Evolutionary conservation across 2,329 filamentous ascomycete genomes (phyloP).

Genomic region (Chaetomiaceae sp.): DNA sequence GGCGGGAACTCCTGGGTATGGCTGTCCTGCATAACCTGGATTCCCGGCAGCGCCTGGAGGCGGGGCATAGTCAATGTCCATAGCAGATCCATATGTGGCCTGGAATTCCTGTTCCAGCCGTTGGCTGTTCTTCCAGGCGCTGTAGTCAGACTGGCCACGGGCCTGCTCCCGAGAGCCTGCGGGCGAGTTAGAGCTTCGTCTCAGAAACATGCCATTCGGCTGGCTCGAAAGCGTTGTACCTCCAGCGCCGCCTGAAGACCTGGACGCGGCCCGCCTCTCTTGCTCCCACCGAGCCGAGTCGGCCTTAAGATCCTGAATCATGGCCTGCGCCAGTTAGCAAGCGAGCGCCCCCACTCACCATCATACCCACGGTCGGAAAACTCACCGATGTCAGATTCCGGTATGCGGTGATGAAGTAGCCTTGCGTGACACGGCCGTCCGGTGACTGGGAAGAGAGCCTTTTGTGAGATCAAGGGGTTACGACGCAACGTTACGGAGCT

Average conservation of each 20-base stretch:
- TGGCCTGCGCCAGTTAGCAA: slow-evolving; percentile 42
- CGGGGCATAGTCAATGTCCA: slow-evolving; percentile 23
- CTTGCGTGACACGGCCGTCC: slow-evolving; percentile 55
- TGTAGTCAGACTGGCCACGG: slow-evolving; percentile 33
- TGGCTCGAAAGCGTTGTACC: slow-evolving; percentile 52
- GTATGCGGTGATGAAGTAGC: slow-evolving; percentile 74
- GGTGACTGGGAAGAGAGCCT: slow-evolving; percentile 34
- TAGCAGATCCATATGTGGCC: slow-evolving; percentile 17
- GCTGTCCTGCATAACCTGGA: slow-evolving; percentile 14
- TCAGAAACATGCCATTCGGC: slow-evolving; percentile 41
- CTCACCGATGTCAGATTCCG: slow-evolving; percentile 71
- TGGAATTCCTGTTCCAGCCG: slow-evolving; percentile 18
- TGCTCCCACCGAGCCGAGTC: slow-evolving; percentile 57
- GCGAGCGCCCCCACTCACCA: too few relatives aligned
- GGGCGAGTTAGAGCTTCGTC: slow-evolving; percentile 55
- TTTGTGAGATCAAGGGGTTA: slow-evolving; percentile 6
- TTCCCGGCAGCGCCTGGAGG: slow-evolving; percentile 14
- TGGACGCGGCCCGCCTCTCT: slow-evolving; percentile 51
- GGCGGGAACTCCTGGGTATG: slow-evolving; percentile 20
- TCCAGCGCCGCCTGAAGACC: slow-evolving; percentile 40
- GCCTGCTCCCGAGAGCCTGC: slow-evolving; percentile 33
- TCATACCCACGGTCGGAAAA: too few relatives aligned
- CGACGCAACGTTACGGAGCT: too few relatives aligned
- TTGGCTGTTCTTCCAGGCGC: slow-evolving; percentile 23
- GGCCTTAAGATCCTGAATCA: slow-evolving; percentile 58